Evolutionary conservation across 345 rosid species (phyloP).

Genomic region (Moricandia moricandioides): DNA sequence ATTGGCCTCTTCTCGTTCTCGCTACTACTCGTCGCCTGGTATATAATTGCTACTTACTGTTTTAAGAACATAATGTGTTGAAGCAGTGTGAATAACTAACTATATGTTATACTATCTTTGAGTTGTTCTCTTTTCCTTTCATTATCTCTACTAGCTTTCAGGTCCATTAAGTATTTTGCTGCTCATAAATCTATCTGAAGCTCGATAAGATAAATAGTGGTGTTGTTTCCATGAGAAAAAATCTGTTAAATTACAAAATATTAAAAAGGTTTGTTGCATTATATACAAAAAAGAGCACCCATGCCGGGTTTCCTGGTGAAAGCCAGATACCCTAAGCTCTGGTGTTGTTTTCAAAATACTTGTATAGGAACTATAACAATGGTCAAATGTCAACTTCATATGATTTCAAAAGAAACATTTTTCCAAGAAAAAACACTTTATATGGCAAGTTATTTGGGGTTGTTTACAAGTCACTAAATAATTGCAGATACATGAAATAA

Average conservation of each 20-base stretch:
- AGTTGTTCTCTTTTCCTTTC: background rate
- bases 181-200: background rate
- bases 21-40: conserved; percentile 68
- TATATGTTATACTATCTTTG: background rate
- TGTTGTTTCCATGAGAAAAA: background rate
- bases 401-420: too few species aligned
- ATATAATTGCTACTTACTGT: conserved; percentile 62
- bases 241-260: background rate
- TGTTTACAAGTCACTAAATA: too few species aligned
- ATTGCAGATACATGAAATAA: too few species aligned
- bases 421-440: too few species aligned
- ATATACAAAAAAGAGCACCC: too few species aligned
- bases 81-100: background rate
- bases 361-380: too few species aligned
- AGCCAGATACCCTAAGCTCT: too few species aligned
- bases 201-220: background rate
- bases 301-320: too few species aligned
- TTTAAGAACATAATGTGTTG: conserved; percentile 51
- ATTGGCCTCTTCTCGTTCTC: conserved; percentile 67
- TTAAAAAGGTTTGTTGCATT: background rate
- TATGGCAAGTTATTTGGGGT: too few species aligned
- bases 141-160: background rate
- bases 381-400: too few species aligned
- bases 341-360: too few species aligned
- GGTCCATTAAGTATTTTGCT: background rate